phyloP scores from a whole-genome alignment of 495 filamentous ascomycete genomes.

The Xylaria palmicola region DNA sequence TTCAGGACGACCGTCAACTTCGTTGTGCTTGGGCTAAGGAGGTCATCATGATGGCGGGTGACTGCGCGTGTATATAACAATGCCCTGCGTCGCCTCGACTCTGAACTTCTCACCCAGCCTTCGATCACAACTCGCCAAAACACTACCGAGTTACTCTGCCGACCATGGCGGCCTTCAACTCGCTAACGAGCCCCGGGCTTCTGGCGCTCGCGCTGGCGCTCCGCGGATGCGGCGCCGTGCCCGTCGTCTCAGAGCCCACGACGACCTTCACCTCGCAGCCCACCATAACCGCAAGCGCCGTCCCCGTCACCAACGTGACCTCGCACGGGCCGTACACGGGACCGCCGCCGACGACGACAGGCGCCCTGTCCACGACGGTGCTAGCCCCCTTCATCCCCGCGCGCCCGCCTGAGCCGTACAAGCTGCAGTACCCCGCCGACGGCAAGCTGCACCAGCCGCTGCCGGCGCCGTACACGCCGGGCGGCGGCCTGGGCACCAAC shows the following conservation, averaged over 20 bases:
- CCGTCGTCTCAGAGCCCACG: constrained; percentile 34
- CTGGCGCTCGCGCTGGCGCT: constrained; percentile 24
- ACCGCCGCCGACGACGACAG: constrained; percentile 57
- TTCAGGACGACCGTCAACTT: not conserved
- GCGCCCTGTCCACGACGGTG: constrained; percentile 52
- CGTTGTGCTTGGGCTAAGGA: not conserved
- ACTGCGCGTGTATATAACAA: not conserved
- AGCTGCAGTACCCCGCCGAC: constrained; percentile 64
- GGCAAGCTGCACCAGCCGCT: constrained; percentile 64
- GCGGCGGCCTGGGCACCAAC: constrained; percentile 79
- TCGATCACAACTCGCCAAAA: not conserved
- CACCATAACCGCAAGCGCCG: constrained; percentile 21
- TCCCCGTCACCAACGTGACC: constrained; percentile 40
- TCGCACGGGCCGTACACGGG: constrained; percentile 59
- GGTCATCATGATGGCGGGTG: not conserved
- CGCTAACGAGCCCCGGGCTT: constrained; percentile 17
- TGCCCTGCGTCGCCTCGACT: not conserved
- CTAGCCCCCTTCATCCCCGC: constrained; percentile 49
- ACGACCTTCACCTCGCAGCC: constrained; percentile 35
- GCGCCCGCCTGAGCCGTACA: constrained; percentile 47
- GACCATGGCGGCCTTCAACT: constrained; percentile 21
- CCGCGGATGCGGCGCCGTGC: constrained; percentile 30
- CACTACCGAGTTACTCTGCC: not conserved
- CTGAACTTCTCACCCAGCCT: not conserved
- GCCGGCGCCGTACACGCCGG: constrained; percentile 72